Evolutionary conservation across 495 filamentous ascomycete genomes (phyloP).

Genomic region (Glarea lozoyensis): DNA sequence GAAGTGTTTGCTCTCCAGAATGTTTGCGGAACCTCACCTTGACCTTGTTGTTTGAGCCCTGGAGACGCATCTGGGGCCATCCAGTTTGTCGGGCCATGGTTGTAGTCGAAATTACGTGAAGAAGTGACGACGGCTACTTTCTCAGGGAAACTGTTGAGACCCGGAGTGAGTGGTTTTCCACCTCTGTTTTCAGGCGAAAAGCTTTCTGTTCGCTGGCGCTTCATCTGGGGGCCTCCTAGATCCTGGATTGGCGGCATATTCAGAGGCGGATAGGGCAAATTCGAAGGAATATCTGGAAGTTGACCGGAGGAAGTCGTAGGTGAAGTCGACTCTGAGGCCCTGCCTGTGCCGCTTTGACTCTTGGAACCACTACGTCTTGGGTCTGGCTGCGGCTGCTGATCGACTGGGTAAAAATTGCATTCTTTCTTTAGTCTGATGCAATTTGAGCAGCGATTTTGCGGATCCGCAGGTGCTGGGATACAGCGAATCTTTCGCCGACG

Average conservation of each 20-base stretch:
- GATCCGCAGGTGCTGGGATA: slow-evolving; percentile 64
- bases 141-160: slow-evolving; percentile 3
- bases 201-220: slow-evolving; percentile 22
- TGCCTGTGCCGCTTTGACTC: slow-evolving; percentile 17
- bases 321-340: slow-evolving; percentile 39
- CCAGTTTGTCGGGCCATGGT: slow-evolving; percentile 17
- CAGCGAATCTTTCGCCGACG: slow-evolving; percentile 94
- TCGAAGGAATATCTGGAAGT: slow-evolving; percentile 32
- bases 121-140: slow-evolving; percentile 15
- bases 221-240: slow-evolving; percentile 37
- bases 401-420: slow-evolving; percentile 89
- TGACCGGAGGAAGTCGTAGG: slow-evolving; percentile 36
- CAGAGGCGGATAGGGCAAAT: slow-evolving; percentile 32
- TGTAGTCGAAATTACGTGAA: slow-evolving; percentile 19
- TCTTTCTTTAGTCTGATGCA: slow-evolving; percentile 96
- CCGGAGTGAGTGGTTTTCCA: slow-evolving; percentile 1
- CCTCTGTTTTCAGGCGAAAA: slow-evolving; percentile 24
- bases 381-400: slow-evolving; percentile 59
- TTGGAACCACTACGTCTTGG: slow-evolving; percentile 18
- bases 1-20: slow-evolving; percentile 21
- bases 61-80: slow-evolving; percentile 23
- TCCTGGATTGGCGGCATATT: slow-evolving; percentile 39
- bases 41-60: slow-evolving; percentile 7
- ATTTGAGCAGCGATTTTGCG: slow-evolving; percentile 81
- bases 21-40: slow-evolving; percentile 10